Base-by-base conservation (phyloP, 345 rosid genomes). In the Lepidium aucheri region DNA sequence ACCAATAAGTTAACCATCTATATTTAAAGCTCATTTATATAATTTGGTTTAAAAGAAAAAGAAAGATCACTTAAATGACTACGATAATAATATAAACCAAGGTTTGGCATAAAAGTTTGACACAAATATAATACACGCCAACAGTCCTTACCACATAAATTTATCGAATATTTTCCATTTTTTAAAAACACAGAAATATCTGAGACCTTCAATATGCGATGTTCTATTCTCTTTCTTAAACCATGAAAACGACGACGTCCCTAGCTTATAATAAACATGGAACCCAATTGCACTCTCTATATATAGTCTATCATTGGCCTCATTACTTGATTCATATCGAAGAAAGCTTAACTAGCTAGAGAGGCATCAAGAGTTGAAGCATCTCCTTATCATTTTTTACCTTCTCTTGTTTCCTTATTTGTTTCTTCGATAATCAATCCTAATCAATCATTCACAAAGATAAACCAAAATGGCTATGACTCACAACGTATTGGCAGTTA, bases 31-130 rank as follows among this genome's bases (percentile, higher is more conserved):
- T 34, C 33, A 42, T 9, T 14, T 52, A 22, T 36, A 8, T 47
- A 46, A 22, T 61, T 49, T 56, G 59, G 65, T 57, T 56, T 58
- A 30, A 50, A 41, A 59, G 65, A 65, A 57, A 72, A 65, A 72
- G 70, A 72, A 72, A 63, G 64, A 58, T 63, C 64, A 63, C 69
- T 50, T 72, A 65, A 45, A 49, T 50, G 43, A 72, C 59, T 51
- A 65, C 61, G 76, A 72, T 58, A 51, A 34, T 57, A 65, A 56
- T 65, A 58, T 57, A 65, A 65, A 65, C 76, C 66, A 56, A 51
- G 71, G 72, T 73, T 73, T 58, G 76, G 71, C 61, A 65, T 58
- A 50, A 73, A 70, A 65, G 60, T 51, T 73, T 65, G 76, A 65
- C 64, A 65, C 47, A 36, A 64, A 72, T 65, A 65, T 58, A 32